Evolutionary conservation across 768 basidiomycete species (phyloP).

Genomic region (Xanthoconium stramineum): DNA sequence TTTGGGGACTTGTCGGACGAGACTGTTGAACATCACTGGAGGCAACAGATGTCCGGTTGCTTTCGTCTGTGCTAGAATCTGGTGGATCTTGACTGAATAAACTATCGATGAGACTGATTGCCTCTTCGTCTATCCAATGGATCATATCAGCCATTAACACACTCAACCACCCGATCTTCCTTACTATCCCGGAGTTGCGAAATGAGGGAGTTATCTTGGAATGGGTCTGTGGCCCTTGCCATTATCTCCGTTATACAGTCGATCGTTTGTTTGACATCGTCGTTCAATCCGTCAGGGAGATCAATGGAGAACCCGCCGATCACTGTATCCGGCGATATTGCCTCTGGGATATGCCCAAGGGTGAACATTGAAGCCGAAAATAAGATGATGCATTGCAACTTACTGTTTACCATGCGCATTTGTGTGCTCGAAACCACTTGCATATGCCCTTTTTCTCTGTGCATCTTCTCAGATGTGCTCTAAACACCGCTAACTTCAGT

Average conservation of each 20-base stretch:
- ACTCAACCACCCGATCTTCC: background rate
- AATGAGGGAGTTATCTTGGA: slow-evolving; percentile 1
- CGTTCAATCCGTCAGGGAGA: background rate
- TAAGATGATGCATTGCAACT: background rate
- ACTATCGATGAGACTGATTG: background rate
- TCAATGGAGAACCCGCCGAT: background rate
- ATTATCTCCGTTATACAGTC: background rate
- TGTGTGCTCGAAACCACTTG: slow-evolving; percentile 2
- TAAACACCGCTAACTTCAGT: background rate
- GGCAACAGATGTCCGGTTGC: background rate
- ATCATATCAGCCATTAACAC: background rate
- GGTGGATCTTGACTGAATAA: background rate
- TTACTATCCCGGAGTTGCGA: background rate
- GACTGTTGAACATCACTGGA: background rate
- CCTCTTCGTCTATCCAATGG: background rate
- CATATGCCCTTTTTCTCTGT: background rate
- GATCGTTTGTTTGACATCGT: background rate
- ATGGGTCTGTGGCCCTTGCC: background rate
- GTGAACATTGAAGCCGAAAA: background rate
- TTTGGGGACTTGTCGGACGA: background rate
- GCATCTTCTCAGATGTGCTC: slow-evolving; percentile 11
- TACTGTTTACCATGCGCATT: background rate
- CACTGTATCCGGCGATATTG: background rate
- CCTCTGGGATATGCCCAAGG: background rate
- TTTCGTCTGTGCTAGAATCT: background rate